Evolutionary conservation across 495 filamentous ascomycete genomes (phyloP), one percentile per base, ranked within the genome.

Genomic region (Glonium stellatum): DNA sequence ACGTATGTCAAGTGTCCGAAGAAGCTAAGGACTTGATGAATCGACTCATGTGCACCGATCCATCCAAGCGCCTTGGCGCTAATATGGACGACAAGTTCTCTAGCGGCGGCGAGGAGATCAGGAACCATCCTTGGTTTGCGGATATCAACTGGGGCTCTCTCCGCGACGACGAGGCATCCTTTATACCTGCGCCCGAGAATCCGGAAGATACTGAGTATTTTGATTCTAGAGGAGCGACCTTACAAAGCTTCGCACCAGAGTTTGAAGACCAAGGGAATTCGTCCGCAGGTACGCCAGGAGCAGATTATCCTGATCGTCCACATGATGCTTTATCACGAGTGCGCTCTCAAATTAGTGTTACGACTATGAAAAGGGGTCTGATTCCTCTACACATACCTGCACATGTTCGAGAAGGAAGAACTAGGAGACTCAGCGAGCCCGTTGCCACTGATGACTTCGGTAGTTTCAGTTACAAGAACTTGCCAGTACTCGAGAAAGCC

Each of bases 161-260:
- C 19, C 79, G 95, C 3, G 87, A 96, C 63, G 93, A 97, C 57
- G 90, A 96, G 65, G 90, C 93, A 19, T 85, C 95, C 58, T 98
- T 98, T 69, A 85, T 98, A n/a, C 93, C 93, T 1, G 86, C 86
- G 31, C 84, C 87, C 4, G 89, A 95, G 66, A 91, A 98, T 61
- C 92, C 92, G 0, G 93, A 98, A 71, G 92, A 97, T 65, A 98
- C 93, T 0, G 93, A 98, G 66, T 98, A 98, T 67, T 98, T 98
- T 64, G 93, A 98, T 75, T 75, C 89, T 37, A 84, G 93, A 50
- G 93, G 93, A 27, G 93, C 93, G 21, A 92, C 87, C 5, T 75
- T 97, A 50, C 88, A 96, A 67, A 82, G 86, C 5, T 97, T 97
- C 69, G 83, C 86, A 15, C 89, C 95, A 64, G 93, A 98, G 69